Evolutionary conservation across 257 asterid species (phyloP).

Genomic region (Gynochthodes officinalis): DNA sequence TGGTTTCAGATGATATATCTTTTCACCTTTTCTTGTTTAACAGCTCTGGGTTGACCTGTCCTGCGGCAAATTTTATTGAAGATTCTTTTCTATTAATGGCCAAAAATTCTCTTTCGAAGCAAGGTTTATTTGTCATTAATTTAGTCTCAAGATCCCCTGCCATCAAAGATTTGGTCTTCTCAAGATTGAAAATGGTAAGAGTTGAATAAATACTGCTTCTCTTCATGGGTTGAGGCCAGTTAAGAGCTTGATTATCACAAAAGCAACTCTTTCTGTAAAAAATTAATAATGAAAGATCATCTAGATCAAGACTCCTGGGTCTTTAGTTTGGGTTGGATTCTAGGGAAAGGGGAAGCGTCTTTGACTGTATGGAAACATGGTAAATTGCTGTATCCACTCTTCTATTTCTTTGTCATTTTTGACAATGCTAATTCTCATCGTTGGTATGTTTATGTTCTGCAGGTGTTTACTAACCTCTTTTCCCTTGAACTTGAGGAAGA

Average conservation of each 20-base stretch:
- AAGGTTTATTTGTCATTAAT: conserved; percentile 72
- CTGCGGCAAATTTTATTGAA: conserved; percentile 73
- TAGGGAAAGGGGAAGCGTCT: too few species aligned
- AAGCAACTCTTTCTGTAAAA: background rate
- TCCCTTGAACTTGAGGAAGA: conserved; percentile 79
- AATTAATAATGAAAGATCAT: background rate
- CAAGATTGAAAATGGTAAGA: conserved; percentile 66
- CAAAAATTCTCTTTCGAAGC: conserved; percentile 64
- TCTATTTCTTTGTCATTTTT: background rate
- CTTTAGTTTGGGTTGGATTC: background rate
- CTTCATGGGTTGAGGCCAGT: background rate
- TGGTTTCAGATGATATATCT: background rate
- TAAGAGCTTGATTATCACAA: background rate
- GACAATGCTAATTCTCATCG: conserved; percentile 2
- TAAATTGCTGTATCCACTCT: background rate
- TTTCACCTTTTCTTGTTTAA: conserved; percentile 18
- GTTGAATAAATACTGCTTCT: conserved; percentile 6
- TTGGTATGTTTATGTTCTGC: conserved; percentile 12
- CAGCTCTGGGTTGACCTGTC: conserved; percentile 92
- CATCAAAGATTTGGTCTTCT: conserved; percentile 53
- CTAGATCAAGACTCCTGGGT: background rate
- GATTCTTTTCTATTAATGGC: conserved; percentile 66
- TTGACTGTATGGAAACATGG: background rate
- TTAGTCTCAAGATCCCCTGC: conserved; percentile 82
- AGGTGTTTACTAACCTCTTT: conserved; percentile 69